These are phyloP conservation scores for Rutstroemia sp. DNA, from an alignment of 2,329 filamentous ascomycete genomes.

Conservation along the genomic window DNA sequence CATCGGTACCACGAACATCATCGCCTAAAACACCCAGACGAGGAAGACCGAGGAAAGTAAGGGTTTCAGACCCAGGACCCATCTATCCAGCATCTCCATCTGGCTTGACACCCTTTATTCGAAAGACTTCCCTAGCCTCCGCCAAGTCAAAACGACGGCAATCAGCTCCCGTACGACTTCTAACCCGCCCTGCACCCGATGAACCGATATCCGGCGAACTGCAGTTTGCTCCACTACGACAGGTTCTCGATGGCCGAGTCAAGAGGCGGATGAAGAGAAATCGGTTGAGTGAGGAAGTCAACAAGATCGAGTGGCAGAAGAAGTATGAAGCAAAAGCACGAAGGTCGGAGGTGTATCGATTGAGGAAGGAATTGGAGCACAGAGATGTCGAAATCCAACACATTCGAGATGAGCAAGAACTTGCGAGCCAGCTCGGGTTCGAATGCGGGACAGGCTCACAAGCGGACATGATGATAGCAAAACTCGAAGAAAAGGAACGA, in stretches of 20 bases:
- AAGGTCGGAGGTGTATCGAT: constrained; percentile 40
- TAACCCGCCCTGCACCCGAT: constrained; percentile 19
- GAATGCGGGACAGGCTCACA: constrained; percentile 17
- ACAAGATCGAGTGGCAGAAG: constrained; percentile 42
- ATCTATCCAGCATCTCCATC: constrained; percentile 33
- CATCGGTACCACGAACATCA: constrained; percentile 21
- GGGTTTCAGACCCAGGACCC: constrained; percentile 52
- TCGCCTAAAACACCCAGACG: constrained; percentile 25
- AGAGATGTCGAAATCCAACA: constrained; percentile 27
- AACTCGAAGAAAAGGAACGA: constrained; percentile 24
- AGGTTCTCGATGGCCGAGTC: constrained; percentile 49
- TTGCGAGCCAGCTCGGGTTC: constrained; percentile 23
- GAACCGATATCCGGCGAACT: constrained; percentile 33
- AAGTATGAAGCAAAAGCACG: constrained; percentile 33
- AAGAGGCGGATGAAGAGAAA: constrained; percentile 50
- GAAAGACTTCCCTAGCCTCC: constrained; percentile 40
- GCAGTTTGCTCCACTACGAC: constrained; percentile 43
- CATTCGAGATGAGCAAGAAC: constrained; percentile 25
- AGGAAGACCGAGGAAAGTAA: constrained; percentile 39
- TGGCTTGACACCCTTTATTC: constrained; percentile 52
- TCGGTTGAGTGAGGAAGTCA: constrained; percentile 51
- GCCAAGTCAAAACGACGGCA: constrained; percentile 37
- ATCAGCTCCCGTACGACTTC: constrained; percentile 34
- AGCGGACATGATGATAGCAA: constrained; percentile 13
- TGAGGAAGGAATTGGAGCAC: constrained; percentile 39